Base-by-base conservation (phyloP, 257 asterid genomes). In the Plectranthus barbatus region DNA sequence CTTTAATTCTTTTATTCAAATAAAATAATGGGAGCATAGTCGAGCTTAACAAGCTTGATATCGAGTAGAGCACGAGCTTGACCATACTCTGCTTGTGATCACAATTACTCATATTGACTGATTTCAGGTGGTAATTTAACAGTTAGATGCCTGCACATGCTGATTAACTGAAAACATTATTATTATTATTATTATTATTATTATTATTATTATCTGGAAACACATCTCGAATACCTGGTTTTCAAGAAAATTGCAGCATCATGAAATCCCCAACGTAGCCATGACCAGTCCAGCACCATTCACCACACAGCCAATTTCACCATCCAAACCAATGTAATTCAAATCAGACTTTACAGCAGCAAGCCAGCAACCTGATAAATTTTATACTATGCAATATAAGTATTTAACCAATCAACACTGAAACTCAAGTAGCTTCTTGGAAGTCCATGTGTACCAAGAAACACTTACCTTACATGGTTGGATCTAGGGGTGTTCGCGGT, bases 271-370 rank as follows among this genome's bases (percentile, higher is more conserved):
- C 99, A 93, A 90, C 17, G 97, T 90, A 51, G 99, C 96, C 99
- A 93, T 90, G 60, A 96, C 99, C 73, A 93, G 79, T 56, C 97
- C 99, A 79, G 99, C 99, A 71, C 99, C 97, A 74, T 93, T 93
- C 58, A 93, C 99, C 99, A 93, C 90, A 77, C 99, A 93, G 64
- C 99, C 99, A 39, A 93, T 93, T 82, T 93, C 99, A 65, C 99
- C 99, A 72, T 93, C 99, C 64, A 93, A 80, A 20, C 99, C 99
- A 67, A 90, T 93, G 84, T 93, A 93, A 76, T 93, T 93, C 76
- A 93, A 72, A 66, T 93, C 99, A 12, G 96, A 97, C 84, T 93
- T 81, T 34, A 97, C 95, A 55, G 99, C 99, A 75, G 91, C 82
- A 67, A 93, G 97, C 99, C 99, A 75, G 91, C 82, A 67, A 93